These are phyloP conservation scores for Aureobasidium namibiae DNA, from an alignment of 2,329 filamentous ascomycete species.

Conservation along the genomic window DNA sequence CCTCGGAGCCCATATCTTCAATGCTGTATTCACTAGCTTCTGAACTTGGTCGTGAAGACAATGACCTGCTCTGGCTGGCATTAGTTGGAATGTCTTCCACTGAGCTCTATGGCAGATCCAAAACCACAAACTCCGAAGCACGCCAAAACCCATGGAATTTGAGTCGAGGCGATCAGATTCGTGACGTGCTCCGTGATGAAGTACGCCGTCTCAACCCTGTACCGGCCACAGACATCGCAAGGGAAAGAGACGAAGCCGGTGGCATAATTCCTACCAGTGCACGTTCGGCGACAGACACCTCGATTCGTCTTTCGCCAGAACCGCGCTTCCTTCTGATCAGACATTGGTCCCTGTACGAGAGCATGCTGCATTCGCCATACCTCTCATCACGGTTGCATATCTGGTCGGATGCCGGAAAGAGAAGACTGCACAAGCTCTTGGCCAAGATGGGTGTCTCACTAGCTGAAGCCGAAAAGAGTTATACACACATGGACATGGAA, in stretches of 20 bases:
- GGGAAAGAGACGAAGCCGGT: constrained; percentile 57
- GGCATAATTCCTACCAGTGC: constrained; percentile 88
- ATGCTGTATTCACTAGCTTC: constrained; percentile 92
- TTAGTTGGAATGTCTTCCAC: constrained; percentile 94
- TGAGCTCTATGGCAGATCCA: constrained; percentile 65
- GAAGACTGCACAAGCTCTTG: constrained; percentile 83
- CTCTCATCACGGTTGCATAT: constrained; percentile 85
- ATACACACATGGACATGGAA: constrained; percentile 98
- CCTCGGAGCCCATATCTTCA: constrained; percentile 89
- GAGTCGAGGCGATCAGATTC: constrained; percentile 70
- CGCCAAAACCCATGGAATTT: constrained; percentile 8
- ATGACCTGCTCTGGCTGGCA: constrained; percentile 87
- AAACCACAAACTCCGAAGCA: constrained; percentile 49
- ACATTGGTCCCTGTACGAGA: constrained; percentile 97
- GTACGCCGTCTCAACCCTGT: constrained; percentile 87
- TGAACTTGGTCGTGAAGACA: constrained; percentile 91
- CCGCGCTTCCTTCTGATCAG: constrained; percentile 86
- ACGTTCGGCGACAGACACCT: constrained; percentile 79
- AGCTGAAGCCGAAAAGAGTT: constrained; percentile 88
- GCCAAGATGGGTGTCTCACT: constrained; percentile 98
- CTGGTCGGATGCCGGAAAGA: constrained; percentile 84
- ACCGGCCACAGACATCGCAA: constrained; percentile 46
- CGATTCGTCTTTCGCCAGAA: constrained; percentile 87
- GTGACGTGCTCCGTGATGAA: constrained; percentile 82
- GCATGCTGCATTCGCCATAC: constrained; percentile 95